A percentile compares a stretch with the other conserved stretches of the same genome.
Conservation (phyloP, 1,139 yeast genomes). For the Taiozyma sp. region DNA sequence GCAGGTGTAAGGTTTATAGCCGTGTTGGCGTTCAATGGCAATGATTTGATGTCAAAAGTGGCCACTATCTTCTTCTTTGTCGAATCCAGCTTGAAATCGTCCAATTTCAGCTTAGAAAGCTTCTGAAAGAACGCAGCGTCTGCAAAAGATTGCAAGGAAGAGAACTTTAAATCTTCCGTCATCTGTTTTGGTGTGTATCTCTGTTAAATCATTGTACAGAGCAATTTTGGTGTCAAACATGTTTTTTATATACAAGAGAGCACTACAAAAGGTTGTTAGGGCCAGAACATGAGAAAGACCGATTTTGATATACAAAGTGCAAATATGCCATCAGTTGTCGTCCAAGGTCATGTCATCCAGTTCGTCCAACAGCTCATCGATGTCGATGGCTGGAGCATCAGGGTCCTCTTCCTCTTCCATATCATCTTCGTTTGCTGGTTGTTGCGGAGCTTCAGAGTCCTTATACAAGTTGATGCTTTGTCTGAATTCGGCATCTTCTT, state of each 20-base stretch:
- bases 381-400: conserved; percentile 69
- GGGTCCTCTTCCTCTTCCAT: conserved; percentile 56
- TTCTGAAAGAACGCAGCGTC: conserved; percentile 84
- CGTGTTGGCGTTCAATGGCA: conserved; percentile 16
- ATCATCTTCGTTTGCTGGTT: conserved; percentile 26
- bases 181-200: conserved; percentile 1
- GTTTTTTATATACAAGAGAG: neutral
- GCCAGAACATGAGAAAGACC: neutral
- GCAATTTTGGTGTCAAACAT: neutral
- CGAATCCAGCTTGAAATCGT: conserved; percentile 46
- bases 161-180: conserved; percentile 33
- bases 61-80: conserved; percentile 25
- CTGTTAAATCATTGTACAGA: neutral
- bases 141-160: conserved; percentile 63
- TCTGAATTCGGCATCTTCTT: conserved; percentile 94
- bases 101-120: conserved; percentile 61
- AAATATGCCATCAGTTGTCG: conserved; percentile 13
- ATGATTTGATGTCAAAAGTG: conserved; percentile 22
- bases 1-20: conserved; percentile 17
- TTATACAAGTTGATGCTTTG: conserved; percentile 86
- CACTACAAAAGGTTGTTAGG: neutral
- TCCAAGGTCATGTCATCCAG: conserved; percentile 88
- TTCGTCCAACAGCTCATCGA: conserved; percentile 86
- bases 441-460: conserved; percentile 34
- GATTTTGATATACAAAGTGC: neutral